Evolutionary conservation across 192 early-diverging fungal species (phyloP).

Genomic region (Blastocladiella britannica): DNA sequence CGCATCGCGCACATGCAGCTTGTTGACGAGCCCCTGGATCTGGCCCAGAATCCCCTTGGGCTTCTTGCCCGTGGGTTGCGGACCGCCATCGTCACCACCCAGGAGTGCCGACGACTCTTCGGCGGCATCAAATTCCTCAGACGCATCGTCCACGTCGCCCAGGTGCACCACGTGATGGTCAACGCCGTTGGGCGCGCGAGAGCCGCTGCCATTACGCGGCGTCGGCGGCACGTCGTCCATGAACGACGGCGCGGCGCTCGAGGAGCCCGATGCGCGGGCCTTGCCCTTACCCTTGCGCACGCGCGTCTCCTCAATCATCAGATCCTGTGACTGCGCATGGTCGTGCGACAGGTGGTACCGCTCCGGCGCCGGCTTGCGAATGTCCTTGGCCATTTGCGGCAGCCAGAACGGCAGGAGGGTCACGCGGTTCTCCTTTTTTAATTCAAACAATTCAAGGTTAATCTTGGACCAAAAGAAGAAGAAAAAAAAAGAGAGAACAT

Average conservation of each 20-base stretch:
- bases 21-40: neutral
- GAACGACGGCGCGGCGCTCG: neutral
- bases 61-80: neutral
- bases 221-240: neutral
- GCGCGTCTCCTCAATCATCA: neutral
- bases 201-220: neutral
- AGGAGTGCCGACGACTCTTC: neutral
- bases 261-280: neutral
- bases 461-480: too few species aligned
- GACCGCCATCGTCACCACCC: too few species aligned
- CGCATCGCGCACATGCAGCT: neutral
- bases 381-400: constrained; percentile 82
- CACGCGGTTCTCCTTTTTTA: constrained; percentile 53
- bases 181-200: neutral
- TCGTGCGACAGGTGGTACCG: constrained; percentile 24
- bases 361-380: constrained; percentile 53
- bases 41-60: neutral
- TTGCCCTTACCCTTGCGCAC: neutral
- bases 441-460: too few species aligned
- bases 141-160: neutral
- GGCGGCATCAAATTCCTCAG: neutral
- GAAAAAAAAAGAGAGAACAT: too few species aligned
- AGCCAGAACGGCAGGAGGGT: constrained; percentile 85
- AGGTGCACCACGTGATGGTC: neutral
- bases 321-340: neutral